These are phyloP conservation scores for Chytridiales sp. DNA, from an alignment of 371 early-diverging fungal genomes.

Conservation along the genomic window DNA sequence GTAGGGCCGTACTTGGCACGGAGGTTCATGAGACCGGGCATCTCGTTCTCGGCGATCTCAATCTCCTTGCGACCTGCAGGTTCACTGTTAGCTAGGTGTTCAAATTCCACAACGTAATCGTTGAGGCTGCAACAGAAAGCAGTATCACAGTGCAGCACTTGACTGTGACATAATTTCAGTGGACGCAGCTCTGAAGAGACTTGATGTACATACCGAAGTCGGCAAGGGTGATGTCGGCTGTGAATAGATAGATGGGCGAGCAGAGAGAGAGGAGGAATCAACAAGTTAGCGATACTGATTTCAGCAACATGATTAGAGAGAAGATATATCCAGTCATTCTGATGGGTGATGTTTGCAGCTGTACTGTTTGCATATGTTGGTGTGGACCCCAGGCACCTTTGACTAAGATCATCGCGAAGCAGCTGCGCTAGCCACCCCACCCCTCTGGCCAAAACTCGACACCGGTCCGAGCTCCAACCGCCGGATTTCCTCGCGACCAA, in stretches of 20 bases:
- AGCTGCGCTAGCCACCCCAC: too few relatives aligned
- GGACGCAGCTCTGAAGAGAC: background rate
- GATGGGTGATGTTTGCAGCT: too few relatives aligned
- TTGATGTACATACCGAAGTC: slow-evolving; percentile 58
- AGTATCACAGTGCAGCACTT: background rate
- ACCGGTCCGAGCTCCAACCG: too few relatives aligned
- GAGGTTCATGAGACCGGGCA: slow-evolving; percentile 93
- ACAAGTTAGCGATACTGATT: too few relatives aligned
- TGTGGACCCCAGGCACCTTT: too few relatives aligned
- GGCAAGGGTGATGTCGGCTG: slow-evolving; percentile 91
- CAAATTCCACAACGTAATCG: background rate
- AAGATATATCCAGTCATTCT: too few relatives aligned
- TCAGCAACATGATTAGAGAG: too few relatives aligned
- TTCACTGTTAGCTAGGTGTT: background rate
- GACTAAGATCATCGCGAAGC: too few relatives aligned
- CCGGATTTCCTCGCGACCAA: too few relatives aligned
- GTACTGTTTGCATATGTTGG: too few relatives aligned
- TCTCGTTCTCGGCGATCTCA: slow-evolving; percentile 95
- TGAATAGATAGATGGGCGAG: background rate
- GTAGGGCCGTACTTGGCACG: slow-evolving; percentile 88
- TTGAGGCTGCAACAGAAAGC: background rate
- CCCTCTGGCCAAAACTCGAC: too few relatives aligned
- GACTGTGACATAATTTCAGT: background rate
- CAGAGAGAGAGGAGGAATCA: background rate
- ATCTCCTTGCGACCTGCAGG: slow-evolving; percentile 85